These are phyloP conservation scores for Protoeuglena noctilucae DNA, from an alignment of 139 green algal species.

Conservation along the genomic window DNA sequence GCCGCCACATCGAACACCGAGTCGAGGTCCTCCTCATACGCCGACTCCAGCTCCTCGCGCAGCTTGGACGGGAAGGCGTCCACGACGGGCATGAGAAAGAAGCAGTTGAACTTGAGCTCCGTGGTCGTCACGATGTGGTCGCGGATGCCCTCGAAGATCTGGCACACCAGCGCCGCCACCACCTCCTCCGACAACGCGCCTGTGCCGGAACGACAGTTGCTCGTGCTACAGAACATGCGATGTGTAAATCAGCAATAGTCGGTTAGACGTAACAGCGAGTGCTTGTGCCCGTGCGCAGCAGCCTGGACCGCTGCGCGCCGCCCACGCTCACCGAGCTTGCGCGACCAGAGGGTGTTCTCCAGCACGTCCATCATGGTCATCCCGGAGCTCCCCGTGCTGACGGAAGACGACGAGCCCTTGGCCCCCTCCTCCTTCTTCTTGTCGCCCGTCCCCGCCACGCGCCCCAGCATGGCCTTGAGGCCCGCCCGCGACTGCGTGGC, in stretches of 20 bases:
- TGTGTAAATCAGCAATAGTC: too few relatives aligned
- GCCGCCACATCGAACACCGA: constrained; percentile 69
- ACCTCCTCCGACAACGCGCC: constrained; percentile 63
- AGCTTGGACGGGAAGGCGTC: constrained; percentile 67
- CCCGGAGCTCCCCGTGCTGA: not conserved
- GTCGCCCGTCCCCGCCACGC: not conserved
- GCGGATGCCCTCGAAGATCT: constrained; percentile 78
- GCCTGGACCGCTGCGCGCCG: too few relatives aligned
- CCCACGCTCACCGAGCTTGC: too few relatives aligned
- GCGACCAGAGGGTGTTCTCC: constrained; percentile 74
- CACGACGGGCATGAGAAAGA: constrained; percentile 94
- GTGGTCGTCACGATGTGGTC: constrained; percentile 71
- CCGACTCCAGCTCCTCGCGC: constrained; percentile 65
- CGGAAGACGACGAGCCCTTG: not conserved
- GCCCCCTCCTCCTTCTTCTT: not conserved
- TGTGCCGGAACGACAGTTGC: too few relatives aligned
- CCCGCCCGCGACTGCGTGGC: constrained; percentile 23
- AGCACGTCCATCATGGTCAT: constrained; percentile 41
- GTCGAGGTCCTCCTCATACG: constrained; percentile 69
- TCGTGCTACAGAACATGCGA: too few relatives aligned
- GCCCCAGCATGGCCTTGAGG: constrained; percentile 47
- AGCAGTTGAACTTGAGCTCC: constrained; percentile 95
- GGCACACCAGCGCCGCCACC: constrained; percentile 69
- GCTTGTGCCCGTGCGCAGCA: too few relatives aligned
- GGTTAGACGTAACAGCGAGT: too few relatives aligned